These are phyloP conservation scores for Leucosporidium creatinivorum DNA, from an alignment of 768 basidiomycete species.

Conservation along the genomic window DNA sequence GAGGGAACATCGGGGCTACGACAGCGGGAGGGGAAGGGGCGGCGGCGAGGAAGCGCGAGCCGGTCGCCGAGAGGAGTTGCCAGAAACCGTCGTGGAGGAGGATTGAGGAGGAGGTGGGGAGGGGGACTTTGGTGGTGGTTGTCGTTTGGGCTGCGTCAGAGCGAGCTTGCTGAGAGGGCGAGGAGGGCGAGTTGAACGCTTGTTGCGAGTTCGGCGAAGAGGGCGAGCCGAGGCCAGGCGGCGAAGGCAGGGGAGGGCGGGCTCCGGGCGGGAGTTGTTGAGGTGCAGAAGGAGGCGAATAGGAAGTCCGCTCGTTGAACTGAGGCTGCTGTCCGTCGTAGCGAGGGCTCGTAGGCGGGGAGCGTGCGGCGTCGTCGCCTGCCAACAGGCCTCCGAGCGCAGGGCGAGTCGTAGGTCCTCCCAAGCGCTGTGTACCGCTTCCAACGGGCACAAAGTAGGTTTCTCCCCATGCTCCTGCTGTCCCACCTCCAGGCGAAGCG, in stretches of 20 bases:
- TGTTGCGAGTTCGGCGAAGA: neutral
- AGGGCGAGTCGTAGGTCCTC: neutral
- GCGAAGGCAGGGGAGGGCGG: neutral
- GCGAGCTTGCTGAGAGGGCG: neutral
- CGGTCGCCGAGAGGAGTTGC: conserved; percentile 21
- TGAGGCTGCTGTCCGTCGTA: neutral
- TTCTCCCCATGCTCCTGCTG: neutral
- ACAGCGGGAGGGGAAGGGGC: neutral
- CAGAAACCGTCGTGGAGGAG: conserved; percentile 16
- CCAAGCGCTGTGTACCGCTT: neutral
- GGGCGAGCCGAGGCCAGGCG: neutral
- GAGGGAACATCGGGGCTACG: neutral
- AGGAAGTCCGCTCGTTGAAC: neutral
- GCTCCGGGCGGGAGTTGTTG: conserved; percentile 2
- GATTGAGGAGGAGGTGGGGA: neutral
- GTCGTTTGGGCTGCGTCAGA: neutral
- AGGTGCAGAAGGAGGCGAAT: neutral
- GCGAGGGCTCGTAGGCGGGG: neutral
- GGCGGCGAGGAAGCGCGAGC: conserved; percentile 4
- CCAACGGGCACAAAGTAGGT: neutral
- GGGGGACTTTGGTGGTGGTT: neutral
- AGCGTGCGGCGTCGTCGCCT: neutral
- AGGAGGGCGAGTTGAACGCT: neutral
- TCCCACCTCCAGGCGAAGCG: neutral
- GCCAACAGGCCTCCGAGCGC: neutral